A percentile compares a stretch with the other conserved stretches of the same genome.
phyloP scores from a whole-genome alignment of 2,329 filamentous ascomycete species.

The Alternaria sp. region DNA sequence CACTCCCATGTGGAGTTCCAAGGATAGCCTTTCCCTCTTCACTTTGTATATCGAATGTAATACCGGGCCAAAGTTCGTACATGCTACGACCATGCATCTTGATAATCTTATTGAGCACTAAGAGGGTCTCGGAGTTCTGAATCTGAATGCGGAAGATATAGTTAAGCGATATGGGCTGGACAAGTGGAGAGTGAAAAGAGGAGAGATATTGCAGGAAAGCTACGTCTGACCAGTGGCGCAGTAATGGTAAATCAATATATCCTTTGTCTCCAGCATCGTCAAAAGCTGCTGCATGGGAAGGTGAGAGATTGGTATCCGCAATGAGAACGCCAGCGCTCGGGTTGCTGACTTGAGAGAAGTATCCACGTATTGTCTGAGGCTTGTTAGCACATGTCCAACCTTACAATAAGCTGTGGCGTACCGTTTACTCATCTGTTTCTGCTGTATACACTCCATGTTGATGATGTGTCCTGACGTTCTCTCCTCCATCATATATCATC shows the following conservation, averaged over 20 bases:
- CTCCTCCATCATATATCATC: neutral
- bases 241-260: neutral
- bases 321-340: neutral
- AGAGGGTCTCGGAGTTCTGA: constrained; percentile 3
- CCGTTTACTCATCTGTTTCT: neutral
- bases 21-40: constrained; percentile 25
- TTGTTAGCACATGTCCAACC: neutral
- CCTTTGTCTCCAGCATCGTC: neutral
- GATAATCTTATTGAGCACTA: neutral
- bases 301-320: neutral
- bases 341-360: neutral
- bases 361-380: neutral
- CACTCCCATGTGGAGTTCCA: constrained; percentile 15
- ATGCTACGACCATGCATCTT: neutral
- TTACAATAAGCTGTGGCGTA: neutral
- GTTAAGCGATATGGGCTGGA: neutral
- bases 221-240: constrained; percentile 24
- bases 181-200: neutral
- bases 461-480: neutral
- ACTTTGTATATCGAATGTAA: constrained; percentile 7
- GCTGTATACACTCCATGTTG: neutral
- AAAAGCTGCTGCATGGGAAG: neutral
- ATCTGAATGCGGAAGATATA: constrained; percentile 15
- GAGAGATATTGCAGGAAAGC: constrained; percentile 18
- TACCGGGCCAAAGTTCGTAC: constrained; percentile 5